Percentiles rank a stretch among this genome's conserved stretches.
Conservation (phyloP, 257 asterid genomes). For the Salvia rosmarinus region DNA sequence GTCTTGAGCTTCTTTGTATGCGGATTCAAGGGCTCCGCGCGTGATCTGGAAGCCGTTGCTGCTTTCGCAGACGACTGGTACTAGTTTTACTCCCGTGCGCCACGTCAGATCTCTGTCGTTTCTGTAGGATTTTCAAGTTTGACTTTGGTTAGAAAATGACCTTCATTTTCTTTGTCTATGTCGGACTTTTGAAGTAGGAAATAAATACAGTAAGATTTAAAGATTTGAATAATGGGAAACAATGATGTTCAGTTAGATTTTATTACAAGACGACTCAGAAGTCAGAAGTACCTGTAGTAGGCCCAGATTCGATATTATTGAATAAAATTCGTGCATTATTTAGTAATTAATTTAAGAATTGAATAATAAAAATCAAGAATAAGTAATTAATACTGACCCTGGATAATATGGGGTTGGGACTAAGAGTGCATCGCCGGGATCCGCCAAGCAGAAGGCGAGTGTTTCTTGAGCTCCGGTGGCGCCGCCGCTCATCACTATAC, state of each 20-base stretch:
- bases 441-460: constrained; percentile 82
- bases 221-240: not conserved
- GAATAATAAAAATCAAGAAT: too few species aligned
- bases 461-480: constrained; percentile 90
- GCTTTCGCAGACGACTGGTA: constrained; percentile 73
- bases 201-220: too few species aligned
- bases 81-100: constrained; percentile 70
- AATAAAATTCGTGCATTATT: too few species aligned
- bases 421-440: constrained; percentile 77
- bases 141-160: not conserved
- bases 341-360: too few species aligned
- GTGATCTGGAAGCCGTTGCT: constrained; percentile 68
- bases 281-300: constrained; percentile 25
- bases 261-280: constrained; percentile 15
- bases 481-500: constrained; percentile 87
- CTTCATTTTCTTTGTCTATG: too few species aligned
- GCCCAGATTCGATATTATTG: not conserved
- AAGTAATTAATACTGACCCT: constrained; percentile 45
- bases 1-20: constrained; percentile 60
- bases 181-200: too few species aligned
- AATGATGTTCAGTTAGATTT: constrained; percentile 23
- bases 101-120: constrained; percentile 81
- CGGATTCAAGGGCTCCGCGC: constrained; percentile 55
- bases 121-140: constrained; percentile 42
- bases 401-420: constrained; percentile 93